A percentile compares a stretch with the other conserved stretches of the same genome.
Conservation (phyloP, 2,329 filamentous ascomycete species). For the Neonectria sp. region DNA sequence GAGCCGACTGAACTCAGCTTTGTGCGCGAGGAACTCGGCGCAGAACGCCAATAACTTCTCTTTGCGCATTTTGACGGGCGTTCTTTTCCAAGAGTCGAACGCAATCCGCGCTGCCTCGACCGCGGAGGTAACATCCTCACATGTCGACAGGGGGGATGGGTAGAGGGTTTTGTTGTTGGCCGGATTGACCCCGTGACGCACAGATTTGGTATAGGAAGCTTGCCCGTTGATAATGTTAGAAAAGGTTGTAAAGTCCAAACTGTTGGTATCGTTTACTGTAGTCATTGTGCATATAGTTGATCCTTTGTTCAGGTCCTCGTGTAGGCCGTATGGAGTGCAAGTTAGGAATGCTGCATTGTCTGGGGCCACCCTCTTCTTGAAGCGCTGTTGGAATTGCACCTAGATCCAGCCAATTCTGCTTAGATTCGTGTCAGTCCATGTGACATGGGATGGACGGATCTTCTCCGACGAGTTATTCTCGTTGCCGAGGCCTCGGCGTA, state of each 20-base stretch:
- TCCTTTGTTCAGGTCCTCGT: background rate
- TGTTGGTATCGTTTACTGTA: background rate
- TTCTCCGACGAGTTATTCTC: background rate
- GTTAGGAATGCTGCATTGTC: background rate
- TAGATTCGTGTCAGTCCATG: background rate
- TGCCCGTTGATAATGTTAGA: constrained; percentile 6
- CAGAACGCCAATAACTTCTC: background rate
- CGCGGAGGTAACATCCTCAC: background rate
- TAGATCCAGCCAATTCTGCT: no score
- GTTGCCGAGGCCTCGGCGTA: background rate
- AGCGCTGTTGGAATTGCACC: no score
- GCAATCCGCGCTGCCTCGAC: constrained; percentile 1
- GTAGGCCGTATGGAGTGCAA: background rate
- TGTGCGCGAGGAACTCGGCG: background rate
- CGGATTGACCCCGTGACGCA: background rate
- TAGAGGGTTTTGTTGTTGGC: background rate
- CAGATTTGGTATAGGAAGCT: background rate
- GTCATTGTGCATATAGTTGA: background rate
- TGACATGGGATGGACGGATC: background rate
- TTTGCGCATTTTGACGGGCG: background rate
- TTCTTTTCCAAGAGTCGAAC: background rate
- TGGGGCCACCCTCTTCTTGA: background rate
- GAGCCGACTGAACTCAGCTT: background rate
- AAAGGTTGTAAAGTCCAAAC: background rate
- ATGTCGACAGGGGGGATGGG: background rate